Base-by-base conservation (phyloP, 495 filamentous ascomycete species). In the Xylaria longipes region DNA sequence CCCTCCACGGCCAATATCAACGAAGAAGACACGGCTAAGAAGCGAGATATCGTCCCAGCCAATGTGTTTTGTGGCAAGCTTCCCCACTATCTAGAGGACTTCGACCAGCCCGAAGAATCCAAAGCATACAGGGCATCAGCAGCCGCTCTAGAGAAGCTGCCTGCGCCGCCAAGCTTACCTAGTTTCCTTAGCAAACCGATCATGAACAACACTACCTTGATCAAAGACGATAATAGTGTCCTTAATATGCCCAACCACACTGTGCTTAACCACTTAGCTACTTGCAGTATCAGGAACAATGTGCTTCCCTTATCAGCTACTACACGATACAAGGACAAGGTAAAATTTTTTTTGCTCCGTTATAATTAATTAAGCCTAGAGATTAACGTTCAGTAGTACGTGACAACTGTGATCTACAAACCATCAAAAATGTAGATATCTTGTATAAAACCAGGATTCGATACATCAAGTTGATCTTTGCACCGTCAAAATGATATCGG, bases 181-280 rank as follows among this genome's bases (percentile, higher is more conserved):
- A 88, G 96, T 69, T 98, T 99, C 85, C 84, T 99, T 46, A 92
- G 92, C 58, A 97, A 97, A 80, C 95, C 95, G 22, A 97, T 99
- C 66, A 82, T 99, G 69, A 99, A 99, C 79, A 92, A 92, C 54
- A 91, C 89, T 8, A 95, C 91, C 8, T 89, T 94, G 2, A 94
- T 97, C 85, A 98, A 98, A 83, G 96, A 98, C 81, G 96, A 99
- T 78, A 97, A 93, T 80, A 97, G 94, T 82, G 97, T 99, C 54
- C 82, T 99, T 48, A 94, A 91, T 64, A 94, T 97, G 84, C 96
- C 96, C 17, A 99, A 98, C 75, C 96, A 99, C 73, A 97, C 96
- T 3, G 94, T 99, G 33, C 82, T 99, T 73, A 99, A 99, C 74
- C 96, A 99, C 80, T 84, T 99, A 58, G 95, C 95, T n/a, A 99